phyloP scores from a whole-genome alignment of 352 stramenopile genomes.

The Globisporangium radiosum region DNA sequence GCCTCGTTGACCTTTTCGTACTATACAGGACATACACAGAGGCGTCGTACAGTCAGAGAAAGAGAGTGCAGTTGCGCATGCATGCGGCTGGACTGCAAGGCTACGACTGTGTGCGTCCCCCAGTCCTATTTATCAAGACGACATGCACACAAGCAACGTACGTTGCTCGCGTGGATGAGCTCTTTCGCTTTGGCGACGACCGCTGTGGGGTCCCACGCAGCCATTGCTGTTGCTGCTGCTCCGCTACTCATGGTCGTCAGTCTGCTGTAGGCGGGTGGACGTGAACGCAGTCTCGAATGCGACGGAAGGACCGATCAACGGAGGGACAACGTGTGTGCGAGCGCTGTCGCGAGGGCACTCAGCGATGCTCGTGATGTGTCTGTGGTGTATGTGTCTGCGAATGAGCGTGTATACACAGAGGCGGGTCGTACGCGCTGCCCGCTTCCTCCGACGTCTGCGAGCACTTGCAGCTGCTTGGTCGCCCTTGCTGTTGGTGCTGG shows the following conservation, averaged over 20 bases:
- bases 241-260: neutral
- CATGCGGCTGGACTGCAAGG: neutral
- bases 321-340: too few species aligned
- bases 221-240: conserved; percentile 17
- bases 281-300: neutral
- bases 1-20: conserved; percentile 67
- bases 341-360: too few species aligned
- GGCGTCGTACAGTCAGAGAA: neutral
- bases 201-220: conserved; percentile 36
- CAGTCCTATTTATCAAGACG: neutral
- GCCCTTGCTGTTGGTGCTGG: too few species aligned
- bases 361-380: too few species aligned
- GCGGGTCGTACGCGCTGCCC: too few species aligned
- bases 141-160: conserved; percentile 24
- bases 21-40: conserved; percentile 14
- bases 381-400: too few species aligned
- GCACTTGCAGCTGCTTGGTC: too few species aligned
- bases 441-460: too few species aligned
- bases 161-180: conserved; percentile 70
- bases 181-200: conserved; percentile 60
- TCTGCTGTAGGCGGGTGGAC: neutral
- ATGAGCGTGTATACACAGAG: too few species aligned
- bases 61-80: neutral
- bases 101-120: neutral
- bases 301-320: neutral